Evolutionary conservation across 345 rosid species (phyloP), one percentile per base, ranked within the genome.

Genomic region (Turritis glabra): DNA sequence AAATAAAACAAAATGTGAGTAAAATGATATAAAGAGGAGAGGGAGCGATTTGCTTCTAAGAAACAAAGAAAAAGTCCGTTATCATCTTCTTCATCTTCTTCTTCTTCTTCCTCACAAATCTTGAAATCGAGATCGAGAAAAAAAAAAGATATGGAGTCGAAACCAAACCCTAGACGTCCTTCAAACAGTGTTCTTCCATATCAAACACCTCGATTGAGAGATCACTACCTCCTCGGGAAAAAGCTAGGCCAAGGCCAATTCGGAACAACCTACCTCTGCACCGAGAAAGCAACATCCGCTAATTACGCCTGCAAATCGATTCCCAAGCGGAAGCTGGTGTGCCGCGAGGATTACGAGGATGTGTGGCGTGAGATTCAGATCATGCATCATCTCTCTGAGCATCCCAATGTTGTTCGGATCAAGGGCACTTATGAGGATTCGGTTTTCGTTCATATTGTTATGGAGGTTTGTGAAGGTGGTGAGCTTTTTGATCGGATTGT

Each of bases 331-430:
- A 94, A 94, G 63, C 96, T 94, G 47, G 71, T 94, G 0, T 94
- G 98, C 81, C 89, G 85, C 17, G 98, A 94, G 72, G 98, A 94
- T 68, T 94, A 88, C 72, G 98, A 94, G 35, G 98, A 94, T 46
- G 98, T 94, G 0, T 91, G 97, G 97, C 73, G 96, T 46, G 98
- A 94, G 90, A 94, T 94, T 83, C 98, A 94, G 90, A 94, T 94
- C 90, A 94, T 94, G 98, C 98, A 94, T 67, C 98, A 94, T 71
- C 75, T 94, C 18, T 91, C 97, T 0, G 98, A 88, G 73, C 97
- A 94, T 63, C 88, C 79, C 1, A 83, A 88, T 51, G 97, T 94
- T 27, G 98, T 94, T 14, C 88, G 71, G 74, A 91, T 94, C 82
- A 86, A 87, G 65, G 98, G 91, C 5, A 94, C 98, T 2, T 94